Conservation (phyloP, 1,284 basidiomycete species). For the Kwoniella shivajii region DNA sequence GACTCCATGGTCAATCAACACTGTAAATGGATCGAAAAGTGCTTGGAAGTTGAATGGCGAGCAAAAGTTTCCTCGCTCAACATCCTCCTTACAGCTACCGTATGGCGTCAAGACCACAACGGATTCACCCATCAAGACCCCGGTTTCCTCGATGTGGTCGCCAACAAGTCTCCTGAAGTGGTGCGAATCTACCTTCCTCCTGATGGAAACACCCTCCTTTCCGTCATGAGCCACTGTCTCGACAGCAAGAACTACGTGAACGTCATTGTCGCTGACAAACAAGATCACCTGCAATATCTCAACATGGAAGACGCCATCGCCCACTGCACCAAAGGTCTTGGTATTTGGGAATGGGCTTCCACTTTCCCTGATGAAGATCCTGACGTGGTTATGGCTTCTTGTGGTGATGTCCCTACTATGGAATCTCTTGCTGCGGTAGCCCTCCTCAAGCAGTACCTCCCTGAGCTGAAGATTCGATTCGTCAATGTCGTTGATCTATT, state of each 20-base stretch:
- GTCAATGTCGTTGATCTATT: conserved; percentile 75
- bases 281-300: conserved; percentile 38
- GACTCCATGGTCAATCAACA: conserved; percentile 61
- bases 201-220: conserved; percentile 80
- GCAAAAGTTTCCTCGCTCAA: conserved; percentile 74
- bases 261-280: conserved; percentile 27
- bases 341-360: conserved; percentile 56
- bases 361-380: conserved; percentile 55
- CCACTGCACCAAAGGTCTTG: conserved; percentile 69
- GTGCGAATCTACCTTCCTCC: conserved; percentile 84
- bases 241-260: conserved; percentile 64
- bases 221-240: conserved; percentile 73
- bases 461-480: conserved; percentile 74
- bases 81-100: conserved; percentile 57
- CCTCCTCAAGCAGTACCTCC: conserved; percentile 67
- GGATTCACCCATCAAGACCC: conserved; percentile 82
- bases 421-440: conserved; percentile 65
- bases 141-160: conserved; percentile 55
- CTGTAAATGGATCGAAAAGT: conserved; percentile 80
- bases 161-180: conserved; percentile 61
- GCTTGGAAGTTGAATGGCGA: conserved; percentile 72
- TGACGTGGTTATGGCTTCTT: conserved; percentile 57
- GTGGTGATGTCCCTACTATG: conserved; percentile 56
- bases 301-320: conserved; percentile 60
- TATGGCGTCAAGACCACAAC: conserved; percentile 67